Base-by-base conservation (phyloP, 495 filamentous ascomycete genomes). In the Xylaria castorea region DNA sequence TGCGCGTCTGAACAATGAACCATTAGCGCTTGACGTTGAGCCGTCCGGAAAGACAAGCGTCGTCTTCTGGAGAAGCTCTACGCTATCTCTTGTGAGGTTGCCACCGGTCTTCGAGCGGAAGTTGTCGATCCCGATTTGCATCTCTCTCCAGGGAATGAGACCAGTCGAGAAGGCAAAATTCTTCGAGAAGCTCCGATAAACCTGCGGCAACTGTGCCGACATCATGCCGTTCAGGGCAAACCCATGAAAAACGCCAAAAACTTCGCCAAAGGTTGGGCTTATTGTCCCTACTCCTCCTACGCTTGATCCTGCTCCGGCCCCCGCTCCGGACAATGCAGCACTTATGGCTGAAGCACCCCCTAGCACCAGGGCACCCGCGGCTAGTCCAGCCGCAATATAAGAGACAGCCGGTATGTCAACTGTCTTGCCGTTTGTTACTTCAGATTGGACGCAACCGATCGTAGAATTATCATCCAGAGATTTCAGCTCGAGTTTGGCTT, bases 161-260 rank as follows among this genome's bases (percentile, higher is more conserved):
- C 95, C 95, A 34, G 91, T 92, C 73, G 93, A 94, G 85, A 97
- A 99, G 50, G 87, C 94, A 81, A 99, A 99, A 80, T 98, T 99
- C 82, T 91, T 92, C 51, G 92, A 81, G 80, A 97, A 99, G 78
- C 90, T 94, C 70, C 89, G 87, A 81, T 98, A 98, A 34, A 98
- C 89, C 36, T 88, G 80, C 6, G 96, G 96, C 76, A 97, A 94
- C 75, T 91, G 88, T 75, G 94, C 94, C 73, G 92, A 95, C 79
- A 98, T 81, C 96, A 98, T 98, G 67, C 96, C 96, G 79, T 95
- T 97, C 84, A 94, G 92, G 25, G 96, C 95, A 81, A 99, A 90
- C 38, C 90, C 90, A 83, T 98, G 96, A 82, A 98, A 97, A 88
- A 92, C 95, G 61, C 90, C 90, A 79, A 98, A 89, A 66, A 97